Base-by-base conservation (phyloP, 1,284 basidiomycete genomes). In the Irpex sp. region DNA sequence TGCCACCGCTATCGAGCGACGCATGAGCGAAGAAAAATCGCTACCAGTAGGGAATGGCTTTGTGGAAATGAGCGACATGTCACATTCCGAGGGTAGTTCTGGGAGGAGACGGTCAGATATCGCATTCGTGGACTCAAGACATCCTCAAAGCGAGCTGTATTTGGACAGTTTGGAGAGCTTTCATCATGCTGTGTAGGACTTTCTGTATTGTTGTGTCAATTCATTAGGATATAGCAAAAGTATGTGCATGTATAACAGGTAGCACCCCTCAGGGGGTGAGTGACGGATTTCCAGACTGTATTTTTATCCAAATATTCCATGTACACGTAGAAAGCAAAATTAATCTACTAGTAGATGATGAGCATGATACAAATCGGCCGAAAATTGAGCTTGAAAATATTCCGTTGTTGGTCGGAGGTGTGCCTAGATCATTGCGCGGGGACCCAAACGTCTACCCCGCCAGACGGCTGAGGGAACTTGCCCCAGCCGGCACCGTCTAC, bases 361-460 rank as follows among this genome's bases (percentile, higher is more conserved):
- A 51, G 49, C 14, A n/a, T 51, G 49, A 51, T 47, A 4, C 6
- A 47, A 47, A 19, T 47, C 14, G 45, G 45, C 18, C 45, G 9
- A 18, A 23, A 51, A 51, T 51, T 19, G 4, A 21, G 10, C 18
- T 18, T 16, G 21, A 10, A 51, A 18, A 51, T 51, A 23, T 51
- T 18, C 18, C n/a, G 48, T 18, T 23, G 14, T 16, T 10, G 10
- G 18, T 10, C 18, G 21, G 18, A 19, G 48, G 19, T 16, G 18
- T 18, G 9, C 21, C 21, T 54, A 18, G 28, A 54, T 54, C 33
- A 54, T 10, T 33, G 12, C 12, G 48, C 49, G 9, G 52, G 60
- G 16, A 83, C 72, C 87, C 88, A 90, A 5, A 90, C 80, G 66
- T 86, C 78, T 5, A 87, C 77, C 35, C 72, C 71, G 42, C 79